Evolutionary conservation across 2,329 filamentous ascomycete genomes (phyloP), one percentile per base, ranked within the genome.

Genomic region (Pseudogymnoascus sp.): DNA sequence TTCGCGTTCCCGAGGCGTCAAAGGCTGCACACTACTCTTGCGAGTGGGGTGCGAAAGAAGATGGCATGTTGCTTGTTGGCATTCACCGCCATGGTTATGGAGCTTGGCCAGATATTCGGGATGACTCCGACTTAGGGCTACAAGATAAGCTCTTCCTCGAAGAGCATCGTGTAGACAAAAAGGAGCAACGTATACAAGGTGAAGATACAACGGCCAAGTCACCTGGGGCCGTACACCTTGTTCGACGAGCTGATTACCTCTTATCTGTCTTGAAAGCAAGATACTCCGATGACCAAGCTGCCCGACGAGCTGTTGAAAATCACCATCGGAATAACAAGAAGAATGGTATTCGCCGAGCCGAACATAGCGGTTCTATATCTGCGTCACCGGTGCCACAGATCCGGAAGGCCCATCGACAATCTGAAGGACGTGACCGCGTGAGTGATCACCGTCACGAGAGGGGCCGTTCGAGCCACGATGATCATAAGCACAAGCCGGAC

Each of bases 81-180:
- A 96, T 99, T 68, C 87, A 92, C 69, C 87, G 89, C 63, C 93
- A 99, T 73, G 95, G 95, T 1, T 97, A 96, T 72, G 96, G 96
- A 64, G 93, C 93, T 2, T 99, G 95, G 95, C 84, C 88, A 1
- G 89, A 93, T 69, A 97, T 99, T 70, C 88, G 95, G 6, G 95
- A 99, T 69, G 95, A 99, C 72, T 78, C 85, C 1, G 92, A 97
- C 33, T 84, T 99, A 21, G 89, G 87, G 8, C 87, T 99, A 78
- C 79, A 80, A 1, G 92, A 96, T 70, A 97, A 97, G 72, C 90
- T 97, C 74, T 99, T 96, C 78, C 79, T 99, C 1, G 95, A 99
- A 74, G 96, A 99, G 75, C 93, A 97, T 74, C 89, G 93, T n/a
- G 93, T 97, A 17, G 95, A 96, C 75, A 95, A 96, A 78, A 97